These are phyloP conservation scores for Pyronema domesticum DNA, from an alignment of 495 filamentous ascomycete genomes.

Conservation along the genomic window DNA sequence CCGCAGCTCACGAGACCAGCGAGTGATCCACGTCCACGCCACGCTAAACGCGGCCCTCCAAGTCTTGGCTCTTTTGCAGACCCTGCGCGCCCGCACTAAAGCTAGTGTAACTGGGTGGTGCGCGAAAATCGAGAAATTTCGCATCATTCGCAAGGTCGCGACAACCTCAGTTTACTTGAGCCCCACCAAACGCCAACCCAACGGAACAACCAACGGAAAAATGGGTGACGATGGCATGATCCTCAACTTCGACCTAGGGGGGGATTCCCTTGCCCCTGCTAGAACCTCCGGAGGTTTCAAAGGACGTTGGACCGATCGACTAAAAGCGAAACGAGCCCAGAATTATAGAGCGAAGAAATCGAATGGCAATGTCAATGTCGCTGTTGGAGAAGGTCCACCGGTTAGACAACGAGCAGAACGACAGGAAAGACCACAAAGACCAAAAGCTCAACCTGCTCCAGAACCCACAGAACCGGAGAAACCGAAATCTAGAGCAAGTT, in stretches of 20 bases:
- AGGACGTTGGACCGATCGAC: conserved; percentile 76
- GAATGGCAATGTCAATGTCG: background rate
- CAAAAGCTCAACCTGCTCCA: background rate
- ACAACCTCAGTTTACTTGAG: too few species aligned
- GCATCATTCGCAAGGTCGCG: too few species aligned
- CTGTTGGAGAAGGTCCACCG: too few species aligned
- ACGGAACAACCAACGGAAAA: background rate
- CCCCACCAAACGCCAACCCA: too few species aligned
- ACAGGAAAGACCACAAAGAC: conserved; percentile 6
- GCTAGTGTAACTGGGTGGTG: too few species aligned
- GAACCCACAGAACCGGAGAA: conserved; percentile 8
- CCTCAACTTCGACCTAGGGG: conserved; percentile 69
- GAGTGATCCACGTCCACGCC: too few species aligned
- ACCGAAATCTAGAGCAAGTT: conserved; percentile 4
- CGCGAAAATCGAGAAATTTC: too few species aligned
- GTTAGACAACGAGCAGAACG: conserved; percentile 1
- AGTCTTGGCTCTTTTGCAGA: too few species aligned
- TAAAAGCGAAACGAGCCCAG: conserved; percentile 58
- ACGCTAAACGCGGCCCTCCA: too few species aligned
- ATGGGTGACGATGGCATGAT: conserved; percentile 96
- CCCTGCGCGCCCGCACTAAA: too few species aligned
- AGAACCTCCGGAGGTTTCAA: conserved; percentile 54
- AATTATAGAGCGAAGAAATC: conserved; percentile 31
- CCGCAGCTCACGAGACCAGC: too few species aligned
- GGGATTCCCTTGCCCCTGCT: conserved; percentile 30